phyloP scores from a whole-genome alignment of 306 rosid genomes.

The Cercis canadensis region DNA sequence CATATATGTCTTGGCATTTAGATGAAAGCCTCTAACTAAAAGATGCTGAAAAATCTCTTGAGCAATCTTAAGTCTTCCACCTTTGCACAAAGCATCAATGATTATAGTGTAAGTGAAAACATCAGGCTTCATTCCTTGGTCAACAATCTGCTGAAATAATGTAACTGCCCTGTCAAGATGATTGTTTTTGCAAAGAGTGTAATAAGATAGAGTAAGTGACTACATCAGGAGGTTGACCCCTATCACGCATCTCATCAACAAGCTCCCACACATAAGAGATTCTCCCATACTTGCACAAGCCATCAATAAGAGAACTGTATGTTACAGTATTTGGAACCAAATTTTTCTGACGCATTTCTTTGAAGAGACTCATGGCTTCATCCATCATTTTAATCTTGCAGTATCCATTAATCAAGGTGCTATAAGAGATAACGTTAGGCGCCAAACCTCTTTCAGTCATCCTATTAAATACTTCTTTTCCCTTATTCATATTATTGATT shows the following conservation, averaged over 20 bases:
- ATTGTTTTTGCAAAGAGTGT: neutral
- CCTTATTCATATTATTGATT: neutral
- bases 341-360: neutral
- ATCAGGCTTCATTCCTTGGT: neutral
- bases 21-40: neutral
- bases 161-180: neutral
- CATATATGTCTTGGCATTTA: neutral
- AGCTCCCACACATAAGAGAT: too few species aligned
- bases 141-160: too few species aligned
- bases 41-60: neutral
- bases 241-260: neutral
- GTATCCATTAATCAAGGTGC: neutral
- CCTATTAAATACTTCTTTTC: neutral
- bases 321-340: too few species aligned
- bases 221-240: neutral
- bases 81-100: neutral
- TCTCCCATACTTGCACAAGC: too few species aligned
- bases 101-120: too few species aligned
- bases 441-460: neutral
- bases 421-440: neutral
- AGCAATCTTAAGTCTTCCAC: neutral
- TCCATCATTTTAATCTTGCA: conserved; percentile 5
- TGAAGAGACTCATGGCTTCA: conserved; percentile 1
- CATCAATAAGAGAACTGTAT: too few species aligned
- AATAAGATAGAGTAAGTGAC: neutral